phyloP scores from a whole-genome alignment of 1,139 yeast genomes.

The Blastobotrys raffinosifermentans region DNA sequence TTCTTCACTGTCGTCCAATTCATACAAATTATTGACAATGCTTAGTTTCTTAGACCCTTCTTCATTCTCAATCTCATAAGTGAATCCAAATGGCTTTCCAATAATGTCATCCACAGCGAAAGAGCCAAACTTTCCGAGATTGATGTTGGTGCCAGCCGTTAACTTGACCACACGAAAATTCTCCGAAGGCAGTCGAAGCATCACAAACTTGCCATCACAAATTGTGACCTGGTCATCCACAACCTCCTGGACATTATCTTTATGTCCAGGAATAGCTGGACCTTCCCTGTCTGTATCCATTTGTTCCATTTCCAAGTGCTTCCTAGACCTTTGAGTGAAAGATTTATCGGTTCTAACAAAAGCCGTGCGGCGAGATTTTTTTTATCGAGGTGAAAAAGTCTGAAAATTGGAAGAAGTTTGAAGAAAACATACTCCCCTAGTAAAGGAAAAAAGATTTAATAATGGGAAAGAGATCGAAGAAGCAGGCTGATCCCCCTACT shows the following conservation, averaged over 20 bases:
- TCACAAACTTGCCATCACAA: conserved; percentile 43
- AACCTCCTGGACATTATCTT: conserved; percentile 32
- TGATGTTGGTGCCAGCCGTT: conserved; percentile 51
- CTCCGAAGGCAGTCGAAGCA: conserved; percentile 75
- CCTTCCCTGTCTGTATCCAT: too few species aligned
- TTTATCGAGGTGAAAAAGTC: too few species aligned
- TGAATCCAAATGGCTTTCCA: conserved; percentile 81
- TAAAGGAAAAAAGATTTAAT: not conserved
- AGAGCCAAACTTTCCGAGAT: conserved; percentile 86
- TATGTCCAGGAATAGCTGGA: too few species aligned
- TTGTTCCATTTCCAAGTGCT: conserved; percentile 8
- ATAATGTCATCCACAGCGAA: conserved; percentile 69
- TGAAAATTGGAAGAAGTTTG: too few species aligned
- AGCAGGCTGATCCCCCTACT: conserved; percentile 86
- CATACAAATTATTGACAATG: conserved; percentile 23
- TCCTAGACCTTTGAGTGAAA: conserved; percentile 5
- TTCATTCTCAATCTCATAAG: conserved; percentile 63
- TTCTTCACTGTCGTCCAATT: conserved; percentile 26
- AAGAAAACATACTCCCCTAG: too few species aligned
- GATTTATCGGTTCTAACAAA: too few species aligned
- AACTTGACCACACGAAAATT: conserved; percentile 67
- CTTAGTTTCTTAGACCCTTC: conserved; percentile 32
- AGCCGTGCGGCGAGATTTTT: too few species aligned
- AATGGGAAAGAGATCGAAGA: conserved; percentile 92
- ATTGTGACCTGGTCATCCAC: too few species aligned